These are phyloP conservation scores for Fusarium transvaalense DNA, from an alignment of 2,329 filamentous ascomycete genomes.

Conservation along the genomic window DNA sequence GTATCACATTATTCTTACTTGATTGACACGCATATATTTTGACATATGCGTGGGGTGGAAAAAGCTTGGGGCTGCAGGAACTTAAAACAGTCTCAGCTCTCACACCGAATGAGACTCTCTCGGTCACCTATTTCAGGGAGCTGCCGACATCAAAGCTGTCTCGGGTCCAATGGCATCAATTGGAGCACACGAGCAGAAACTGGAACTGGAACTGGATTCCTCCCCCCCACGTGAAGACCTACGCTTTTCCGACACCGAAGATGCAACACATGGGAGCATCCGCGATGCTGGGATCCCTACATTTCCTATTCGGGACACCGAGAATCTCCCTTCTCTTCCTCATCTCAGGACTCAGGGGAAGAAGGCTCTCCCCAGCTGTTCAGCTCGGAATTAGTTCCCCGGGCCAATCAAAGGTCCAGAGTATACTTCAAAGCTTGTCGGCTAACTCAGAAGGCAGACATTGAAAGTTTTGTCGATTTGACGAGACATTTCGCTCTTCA, in stretches of 20 bases:
- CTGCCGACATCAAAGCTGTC: conserved; percentile 23
- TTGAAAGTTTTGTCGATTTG: conserved; percentile 4
- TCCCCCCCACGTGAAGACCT: conserved; percentile 45
- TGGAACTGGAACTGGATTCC: conserved; percentile 2
- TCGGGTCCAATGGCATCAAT: conserved; percentile 8
- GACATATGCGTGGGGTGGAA: conserved; percentile 19
- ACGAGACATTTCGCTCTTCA: conserved; percentile 25
- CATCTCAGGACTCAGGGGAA: conserved; percentile 38
- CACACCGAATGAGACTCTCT: conserved; percentile 26
- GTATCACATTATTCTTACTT: neutral
- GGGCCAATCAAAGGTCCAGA: conserved; percentile 26
- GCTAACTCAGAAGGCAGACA: conserved; percentile 9
- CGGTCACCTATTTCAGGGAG: conserved; percentile 31
- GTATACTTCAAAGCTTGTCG: conserved; percentile 10
- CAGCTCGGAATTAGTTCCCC: conserved; percentile 29
- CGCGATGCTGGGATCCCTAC: conserved; percentile 23
- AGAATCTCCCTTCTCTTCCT: conserved; percentile 22
- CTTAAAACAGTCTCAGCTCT: conserved; percentile 14
- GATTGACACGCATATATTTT: neutral
- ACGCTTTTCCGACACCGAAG: conserved; percentile 47
- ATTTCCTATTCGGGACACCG: conserved; percentile 42
- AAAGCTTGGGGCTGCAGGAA: neutral
- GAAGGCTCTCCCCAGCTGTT: conserved; percentile 26
- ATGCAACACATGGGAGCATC: conserved; percentile 23
- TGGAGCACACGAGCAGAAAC: conserved; percentile 9